A percentile compares a stretch with the other conserved stretches of the same genome.
Evolutionary conservation across 2,329 filamentous ascomycete species (phyloP).

Genomic region (Periconia digitata): DNA sequence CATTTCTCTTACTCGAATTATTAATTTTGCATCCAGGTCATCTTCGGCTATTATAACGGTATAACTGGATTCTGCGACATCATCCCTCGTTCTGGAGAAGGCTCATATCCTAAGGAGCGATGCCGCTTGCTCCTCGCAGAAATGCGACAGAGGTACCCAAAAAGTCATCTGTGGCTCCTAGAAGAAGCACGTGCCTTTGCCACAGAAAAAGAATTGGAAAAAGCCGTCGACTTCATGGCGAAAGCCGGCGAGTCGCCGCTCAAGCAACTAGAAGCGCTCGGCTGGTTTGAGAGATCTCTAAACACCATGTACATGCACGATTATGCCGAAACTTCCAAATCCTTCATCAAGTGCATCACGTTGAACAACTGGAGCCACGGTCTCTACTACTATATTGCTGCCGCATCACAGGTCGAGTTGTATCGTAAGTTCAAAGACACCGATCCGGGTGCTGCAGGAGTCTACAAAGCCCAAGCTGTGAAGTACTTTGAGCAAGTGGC

Average conservation of each 20-base stretch:
- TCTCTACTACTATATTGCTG: conserved; percentile 88
- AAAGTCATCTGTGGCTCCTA: conserved; percentile 81
- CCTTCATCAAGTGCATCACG: conserved; percentile 62
- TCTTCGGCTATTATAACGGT: conserved; percentile 87
- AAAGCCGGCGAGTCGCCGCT: conserved; percentile 67
- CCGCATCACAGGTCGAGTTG: conserved; percentile 73
- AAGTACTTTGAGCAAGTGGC: conserved; percentile 72
- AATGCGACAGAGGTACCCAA: conserved; percentile 78
- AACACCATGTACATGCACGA: conserved; percentile 77
- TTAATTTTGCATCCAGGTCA: no score
- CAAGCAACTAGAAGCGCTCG: conserved; percentile 84
- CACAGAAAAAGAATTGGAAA: conserved; percentile 65
- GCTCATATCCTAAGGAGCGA: conserved; percentile 67
- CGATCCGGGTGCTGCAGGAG: conserved; percentile 47
- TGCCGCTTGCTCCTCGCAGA: conserved; percentile 68
- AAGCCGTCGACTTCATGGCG: conserved; percentile 67
- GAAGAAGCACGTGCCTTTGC: conserved; percentile 81
- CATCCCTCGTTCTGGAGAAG: conserved; percentile 64
- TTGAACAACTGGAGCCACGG: conserved; percentile 86
- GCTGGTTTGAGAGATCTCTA: conserved; percentile 81
- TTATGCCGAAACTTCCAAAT: conserved; percentile 71
- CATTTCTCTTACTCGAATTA: no score
- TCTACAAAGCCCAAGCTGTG: conserved; percentile 56
- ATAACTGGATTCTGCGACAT: conserved; percentile 88
- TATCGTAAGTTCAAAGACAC: conserved; percentile 64